Conservation (phyloP, 805 yeast species). For the Starmerella sirachaensis region DNA sequence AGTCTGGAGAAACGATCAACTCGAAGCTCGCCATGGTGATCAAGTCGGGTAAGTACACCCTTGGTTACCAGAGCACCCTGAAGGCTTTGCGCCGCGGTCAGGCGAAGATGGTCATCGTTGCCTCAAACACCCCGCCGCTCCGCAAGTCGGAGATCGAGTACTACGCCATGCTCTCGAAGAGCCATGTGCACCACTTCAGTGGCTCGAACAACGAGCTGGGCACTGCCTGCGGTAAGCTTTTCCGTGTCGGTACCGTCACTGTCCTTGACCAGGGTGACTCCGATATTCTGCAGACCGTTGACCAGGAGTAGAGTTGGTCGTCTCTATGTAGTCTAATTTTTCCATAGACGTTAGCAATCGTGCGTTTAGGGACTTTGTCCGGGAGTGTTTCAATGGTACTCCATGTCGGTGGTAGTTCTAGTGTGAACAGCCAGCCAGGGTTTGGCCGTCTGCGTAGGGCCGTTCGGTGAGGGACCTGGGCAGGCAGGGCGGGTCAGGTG, state of each 20-base stretch:
- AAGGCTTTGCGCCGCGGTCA: slow-evolving; percentile 97
- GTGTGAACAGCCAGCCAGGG: no score
- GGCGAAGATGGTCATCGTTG: slow-evolving; percentile 95
- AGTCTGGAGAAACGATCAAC: slow-evolving; percentile 87
- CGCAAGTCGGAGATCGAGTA: slow-evolving; percentile 99
- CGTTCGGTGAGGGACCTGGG: no score
- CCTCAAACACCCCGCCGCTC: slow-evolving; percentile 99
- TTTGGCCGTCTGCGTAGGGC: no score
- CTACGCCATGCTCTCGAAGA: slow-evolving; percentile 99
- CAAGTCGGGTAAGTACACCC: slow-evolving; percentile 99
- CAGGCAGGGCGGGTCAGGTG: no score
- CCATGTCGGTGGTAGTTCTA: no score
- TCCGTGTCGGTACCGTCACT: slow-evolving; percentile 98
- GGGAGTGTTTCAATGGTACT: no score
- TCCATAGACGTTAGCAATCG: no score
- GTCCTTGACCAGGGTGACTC: slow-evolving; percentile 99
- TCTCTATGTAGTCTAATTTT: background rate
- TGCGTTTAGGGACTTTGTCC: no score
- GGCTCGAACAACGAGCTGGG: slow-evolving; percentile 99
- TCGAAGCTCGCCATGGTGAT: slow-evolving; percentile 94
- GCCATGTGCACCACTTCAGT: slow-evolving; percentile 95
- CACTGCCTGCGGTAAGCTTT: slow-evolving; percentile 99
- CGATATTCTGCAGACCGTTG: slow-evolving; percentile 58
- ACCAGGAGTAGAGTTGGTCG: slow-evolving; percentile 17
- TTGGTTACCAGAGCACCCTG: slow-evolving; percentile 98